Evolutionary conservation across 108 stramenopile species (phyloP), one percentile per base, ranked within the genome.

Genomic region (Cylindrotheca closterium): DNA sequence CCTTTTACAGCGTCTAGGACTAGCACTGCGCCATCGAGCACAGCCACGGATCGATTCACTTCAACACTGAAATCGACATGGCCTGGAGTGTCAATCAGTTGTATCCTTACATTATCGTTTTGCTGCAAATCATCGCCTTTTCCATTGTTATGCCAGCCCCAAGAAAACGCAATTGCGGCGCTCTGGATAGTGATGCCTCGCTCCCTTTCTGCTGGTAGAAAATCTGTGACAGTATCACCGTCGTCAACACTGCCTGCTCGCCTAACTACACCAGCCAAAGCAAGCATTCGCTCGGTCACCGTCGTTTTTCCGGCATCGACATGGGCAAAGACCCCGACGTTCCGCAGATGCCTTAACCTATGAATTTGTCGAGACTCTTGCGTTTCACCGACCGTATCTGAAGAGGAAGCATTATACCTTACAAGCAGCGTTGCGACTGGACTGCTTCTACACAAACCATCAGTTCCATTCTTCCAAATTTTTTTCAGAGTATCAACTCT

Each of bases 271-370:
- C 97, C 98, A 15, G 96, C 82, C 47, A 97, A 60, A 33, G 90
- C 95, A 48, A 99, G 82, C 91, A 99, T 98, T 12, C 96, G 93
- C 70, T 99, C 99, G 3, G 97, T 99, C 18, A 97, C 90, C 37
- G 99, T 99, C n/a, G 99, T 99, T 70, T 99, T 99, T 25, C 99
- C 99, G 1, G 99, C 98, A 75, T 99, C 99, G 51, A 99, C 97
- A 74, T 99, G 99, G 0, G 99, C 99, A 27, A 99, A 84, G 59
- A 99, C 87, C 3, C 97, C 99, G 7, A 98, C 86, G 69, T 89
- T 91, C 46, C 91, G 91, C 2, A 95, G 48, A 57, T 77, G 81
- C 23, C 60, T 66, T 1, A 92, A 83, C 8, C 87, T 83, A 1
- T 60, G 65, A 29, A 73, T 81, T 42, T 81, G 68, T n/a, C 5